Evolutionary conservation across 2,329 filamentous ascomycete species (phyloP).

Genomic region (Fusarium sororula): DNA sequence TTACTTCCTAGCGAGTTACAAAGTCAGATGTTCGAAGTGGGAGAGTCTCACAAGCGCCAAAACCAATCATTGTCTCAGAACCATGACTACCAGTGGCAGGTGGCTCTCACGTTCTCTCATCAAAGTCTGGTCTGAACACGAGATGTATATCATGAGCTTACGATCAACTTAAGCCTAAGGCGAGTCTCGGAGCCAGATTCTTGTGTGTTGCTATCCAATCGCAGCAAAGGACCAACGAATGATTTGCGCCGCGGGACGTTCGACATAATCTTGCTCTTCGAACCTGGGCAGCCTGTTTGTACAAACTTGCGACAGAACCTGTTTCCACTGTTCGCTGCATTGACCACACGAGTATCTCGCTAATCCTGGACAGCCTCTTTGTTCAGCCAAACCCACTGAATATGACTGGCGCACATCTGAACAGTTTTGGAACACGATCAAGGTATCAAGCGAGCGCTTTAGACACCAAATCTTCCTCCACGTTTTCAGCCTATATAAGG

Average conservation of each 20-base stretch:
- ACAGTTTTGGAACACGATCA: background rate
- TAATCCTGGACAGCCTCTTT: background rate
- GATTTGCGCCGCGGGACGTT: background rate
- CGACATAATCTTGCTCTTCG: fast-evolving
- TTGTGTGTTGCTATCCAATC: fast-evolving
- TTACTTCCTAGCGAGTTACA: background rate
- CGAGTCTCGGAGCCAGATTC: fast-evolving
- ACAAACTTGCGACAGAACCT: fast-evolving
- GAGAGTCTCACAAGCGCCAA: background rate
- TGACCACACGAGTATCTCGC: no score
- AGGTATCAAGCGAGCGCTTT: background rate
- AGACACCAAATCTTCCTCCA: no score
- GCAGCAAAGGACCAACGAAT: background rate
- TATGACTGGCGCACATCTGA: background rate
- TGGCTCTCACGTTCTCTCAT: background rate
- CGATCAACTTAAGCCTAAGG: background rate
- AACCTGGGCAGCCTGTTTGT: background rate
- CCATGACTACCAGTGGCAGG: fast-evolving
- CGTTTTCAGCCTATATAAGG: background rate
- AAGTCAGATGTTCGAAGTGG: background rate
- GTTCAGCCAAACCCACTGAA: background rate
- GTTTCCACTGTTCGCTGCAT: background rate
- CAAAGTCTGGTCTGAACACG: fast-evolving
- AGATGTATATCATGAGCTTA: fast-evolving
- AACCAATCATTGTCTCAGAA: background rate